Evolutionary conservation across 768 basidiomycete species (phyloP).

Genomic region (Lactarius pseudohatsudake): DNA sequence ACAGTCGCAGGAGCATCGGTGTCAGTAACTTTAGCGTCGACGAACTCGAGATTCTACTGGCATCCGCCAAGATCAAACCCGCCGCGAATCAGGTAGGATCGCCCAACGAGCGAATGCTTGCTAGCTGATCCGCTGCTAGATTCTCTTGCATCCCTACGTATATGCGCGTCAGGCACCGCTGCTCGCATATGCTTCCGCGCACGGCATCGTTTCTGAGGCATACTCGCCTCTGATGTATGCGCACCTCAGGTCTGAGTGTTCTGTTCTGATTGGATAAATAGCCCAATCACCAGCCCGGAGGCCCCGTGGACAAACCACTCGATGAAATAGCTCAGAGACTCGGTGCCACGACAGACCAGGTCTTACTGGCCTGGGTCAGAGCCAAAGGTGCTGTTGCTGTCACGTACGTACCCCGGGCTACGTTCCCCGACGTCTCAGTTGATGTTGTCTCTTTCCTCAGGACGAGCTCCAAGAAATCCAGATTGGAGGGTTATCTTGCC

Average conservation of each 20-base stretch:
- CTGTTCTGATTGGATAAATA: constrained; percentile 30
- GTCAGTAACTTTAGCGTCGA: constrained; percentile 65
- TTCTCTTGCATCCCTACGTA: constrained; percentile 71
- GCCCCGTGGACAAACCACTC: constrained; percentile 62
- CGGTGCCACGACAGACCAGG: constrained; percentile 58
- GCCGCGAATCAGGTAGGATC: constrained; percentile 72
- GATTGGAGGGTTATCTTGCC: constrained; percentile 65
- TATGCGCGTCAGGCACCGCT: constrained; percentile 51
- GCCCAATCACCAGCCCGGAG: constrained; percentile 63
- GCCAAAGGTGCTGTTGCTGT: constrained; percentile 64
- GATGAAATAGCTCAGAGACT: constrained; percentile 51
- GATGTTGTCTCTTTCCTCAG: constrained; percentile 35
- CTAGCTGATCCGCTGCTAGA: constrained; percentile 41
- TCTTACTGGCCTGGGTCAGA: constrained; percentile 71
- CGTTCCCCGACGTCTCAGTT: neutral
- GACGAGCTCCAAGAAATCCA: constrained; percentile 61
- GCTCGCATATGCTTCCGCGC: constrained; percentile 53
- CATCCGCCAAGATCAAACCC: constrained; percentile 61
- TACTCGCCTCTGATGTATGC: constrained; percentile 66
- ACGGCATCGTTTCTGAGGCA: constrained; percentile 68
- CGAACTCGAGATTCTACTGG: constrained; percentile 54
- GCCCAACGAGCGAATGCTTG: constrained; percentile 3
- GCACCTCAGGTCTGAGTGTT: neutral
- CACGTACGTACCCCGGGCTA: constrained; percentile 58
- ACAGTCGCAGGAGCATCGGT: constrained; percentile 57